Base-by-base conservation (phyloP, 2,329 filamentous ascomycete genomes). In the Verticillium dahliae region DNA sequence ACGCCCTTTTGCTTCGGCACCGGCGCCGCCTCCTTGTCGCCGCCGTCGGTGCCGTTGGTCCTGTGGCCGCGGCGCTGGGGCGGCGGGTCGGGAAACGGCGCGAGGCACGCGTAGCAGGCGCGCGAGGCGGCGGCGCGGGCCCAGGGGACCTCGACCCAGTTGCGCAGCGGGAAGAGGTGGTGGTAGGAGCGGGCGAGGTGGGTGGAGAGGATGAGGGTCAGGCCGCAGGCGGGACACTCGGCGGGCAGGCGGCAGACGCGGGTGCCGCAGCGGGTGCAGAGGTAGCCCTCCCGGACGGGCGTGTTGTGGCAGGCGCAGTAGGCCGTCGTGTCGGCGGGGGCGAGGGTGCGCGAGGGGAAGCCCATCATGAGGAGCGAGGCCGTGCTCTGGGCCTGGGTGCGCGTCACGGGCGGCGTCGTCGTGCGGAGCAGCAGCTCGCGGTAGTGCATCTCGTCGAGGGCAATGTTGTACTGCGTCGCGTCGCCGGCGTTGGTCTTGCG, bases 111-210 rank as follows among this genome's bases (percentile, higher is more conserved):
- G 72, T 88, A 92, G 74, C 95, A 99, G 59, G 88, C 83, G 11
- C 73, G 76, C 3, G 85, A 88, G 60, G 72, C 74, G 11, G 71
- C 71, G 1, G 92, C 93, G 22, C 88, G 81, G 11, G 84, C 75
- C 95, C 95, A 99, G 1, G 90, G 82, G 0, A 99, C 94, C 70
- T 95, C 92, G 10, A 87, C 81, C 93, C 94, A 99, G 71, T 96
- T 97, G 37, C 88, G 84, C 27, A 99, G 80, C 0, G 93, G 92
- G 71, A 97, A 97, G 1, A 97, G 81, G 72, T 97, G 92, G 73
- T 97, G 92, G 70, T 97, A 97, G 0, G 91, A 95, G n/a, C 92
- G 84, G 4, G 92, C 93, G 62, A 97, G 79, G 77, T 97, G 93
- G 0, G 95, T 99, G 1, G 92, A 97, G 2, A 98, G 83, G 65